phyloP scores from a whole-genome alignment of 108 stramenopile species.

The Nitzschia putrida region DNA sequence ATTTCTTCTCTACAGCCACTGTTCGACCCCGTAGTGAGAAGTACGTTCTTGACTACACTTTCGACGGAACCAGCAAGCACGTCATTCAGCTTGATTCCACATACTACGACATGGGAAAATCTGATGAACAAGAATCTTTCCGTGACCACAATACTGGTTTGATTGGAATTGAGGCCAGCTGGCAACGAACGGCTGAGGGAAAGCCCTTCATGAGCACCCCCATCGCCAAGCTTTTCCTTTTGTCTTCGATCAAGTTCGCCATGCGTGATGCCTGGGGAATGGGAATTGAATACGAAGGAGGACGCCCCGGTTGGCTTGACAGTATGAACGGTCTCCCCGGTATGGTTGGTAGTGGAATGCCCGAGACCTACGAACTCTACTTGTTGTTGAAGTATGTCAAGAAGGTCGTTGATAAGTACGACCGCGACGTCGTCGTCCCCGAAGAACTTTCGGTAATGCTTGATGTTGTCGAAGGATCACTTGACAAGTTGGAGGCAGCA shows the following conservation, averaged over 20 bases:
- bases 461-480: slow-evolving; percentile 62
- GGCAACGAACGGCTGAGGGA: slow-evolving; percentile 76
- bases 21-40: slow-evolving; percentile 83
- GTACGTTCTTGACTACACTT: slow-evolving; percentile 86
- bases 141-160: slow-evolving; percentile 74
- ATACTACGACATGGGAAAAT: slow-evolving; percentile 71
- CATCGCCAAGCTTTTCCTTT: slow-evolving; percentile 74
- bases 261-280: slow-evolving; percentile 95
- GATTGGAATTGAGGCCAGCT: slow-evolving; percentile 82
- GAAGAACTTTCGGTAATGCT: slow-evolving; percentile 77
- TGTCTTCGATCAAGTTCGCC: slow-evolving; percentile 87
- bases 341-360: slow-evolving; percentile 90
- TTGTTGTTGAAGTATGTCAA: slow-evolving; percentile 82
- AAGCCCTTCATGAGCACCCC: slow-evolving; percentile 72
- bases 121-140: slow-evolving; percentile 77
- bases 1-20: slow-evolving; percentile 90
- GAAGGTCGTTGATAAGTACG: slow-evolving; percentile 67
- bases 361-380: slow-evolving; percentile 89
- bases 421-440: slow-evolving; percentile 73
- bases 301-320: slow-evolving; percentile 95
- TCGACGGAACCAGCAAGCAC: slow-evolving; percentile 81
- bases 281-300: slow-evolving; percentile 96
- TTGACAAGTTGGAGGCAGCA: slow-evolving; percentile 70
- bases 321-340: slow-evolving; percentile 97
- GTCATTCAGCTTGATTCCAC: slow-evolving; percentile 88